phyloP scores from a whole-genome alignment of 192 early-diverging fungal genomes.

The Glomus cerebriforme region DNA sequence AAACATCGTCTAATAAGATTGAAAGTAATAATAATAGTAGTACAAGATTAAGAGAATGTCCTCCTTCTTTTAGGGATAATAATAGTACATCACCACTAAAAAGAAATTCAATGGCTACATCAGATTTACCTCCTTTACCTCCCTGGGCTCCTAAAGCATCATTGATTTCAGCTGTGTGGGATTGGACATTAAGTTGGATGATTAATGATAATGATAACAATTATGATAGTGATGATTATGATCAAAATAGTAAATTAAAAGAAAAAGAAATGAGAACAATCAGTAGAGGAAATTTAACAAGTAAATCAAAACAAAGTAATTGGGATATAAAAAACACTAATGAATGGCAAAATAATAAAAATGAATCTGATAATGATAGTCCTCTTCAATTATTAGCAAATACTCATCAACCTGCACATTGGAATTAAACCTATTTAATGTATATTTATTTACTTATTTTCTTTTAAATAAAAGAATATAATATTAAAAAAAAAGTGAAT shows the following conservation, averaged over 20 bases:
- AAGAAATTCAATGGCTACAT: neutral
- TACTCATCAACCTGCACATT: constrained; percentile 3
- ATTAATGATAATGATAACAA: constrained; percentile 1
- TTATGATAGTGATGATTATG: constrained; percentile 9
- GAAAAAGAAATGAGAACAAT: constrained; percentile 2
- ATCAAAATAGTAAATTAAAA: neutral
- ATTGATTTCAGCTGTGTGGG: constrained; percentile 19
- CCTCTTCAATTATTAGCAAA: constrained; percentile 11
- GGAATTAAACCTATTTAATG: too few species aligned
- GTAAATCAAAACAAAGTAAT: neutral
- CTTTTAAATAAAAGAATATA: too few species aligned
- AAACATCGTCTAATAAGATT: neutral
- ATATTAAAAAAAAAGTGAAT: too few species aligned
- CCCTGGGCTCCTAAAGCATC: constrained; percentile 11
- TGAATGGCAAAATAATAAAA: neutral
- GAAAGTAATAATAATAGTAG: neutral
- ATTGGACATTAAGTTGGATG: constrained; percentile 26
- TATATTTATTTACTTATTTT: too few species aligned
- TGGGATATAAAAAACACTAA: neutral
- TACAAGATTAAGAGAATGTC: neutral
- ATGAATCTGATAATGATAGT: neutral
- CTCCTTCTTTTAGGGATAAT: neutral
- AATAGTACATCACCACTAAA: neutral
- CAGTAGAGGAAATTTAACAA: neutral
- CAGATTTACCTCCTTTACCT: neutral